Conservation (phyloP, 2,329 filamentous ascomycete species). For the Colletotrichum gloeosporioides region DNA sequence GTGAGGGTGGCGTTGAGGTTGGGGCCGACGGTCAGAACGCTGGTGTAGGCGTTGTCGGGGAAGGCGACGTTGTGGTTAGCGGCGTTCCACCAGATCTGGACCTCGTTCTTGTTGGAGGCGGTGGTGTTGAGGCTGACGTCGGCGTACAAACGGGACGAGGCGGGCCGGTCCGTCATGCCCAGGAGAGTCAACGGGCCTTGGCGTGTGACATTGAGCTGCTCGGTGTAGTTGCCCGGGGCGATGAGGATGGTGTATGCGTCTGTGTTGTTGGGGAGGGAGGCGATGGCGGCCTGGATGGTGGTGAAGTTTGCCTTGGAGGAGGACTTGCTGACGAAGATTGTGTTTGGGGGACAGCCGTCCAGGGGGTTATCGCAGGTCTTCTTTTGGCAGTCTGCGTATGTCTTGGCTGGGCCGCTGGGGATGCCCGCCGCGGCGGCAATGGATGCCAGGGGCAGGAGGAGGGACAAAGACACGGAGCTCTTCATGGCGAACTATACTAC, state of each 20-base stretch:
- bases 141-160: slow-evolving; percentile 35
- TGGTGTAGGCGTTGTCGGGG: slow-evolving; percentile 67
- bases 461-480: background rate
- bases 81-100: slow-evolving; percentile 63
- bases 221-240: slow-evolving; percentile 63
- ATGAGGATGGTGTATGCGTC: slow-evolving; percentile 62
- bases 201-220: slow-evolving; percentile 71
- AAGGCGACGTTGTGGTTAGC: slow-evolving; percentile 53
- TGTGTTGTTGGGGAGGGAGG: slow-evolving; percentile 44
- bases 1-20: slow-evolving; percentile 68
- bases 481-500: slow-evolving; percentile 9
- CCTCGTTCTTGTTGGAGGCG: slow-evolving; percentile 40
- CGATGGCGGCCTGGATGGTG: slow-evolving; percentile 45
- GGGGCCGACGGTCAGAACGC: slow-evolving; percentile 66
- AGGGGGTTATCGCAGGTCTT: slow-evolving; percentile 32
- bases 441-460: background rate
- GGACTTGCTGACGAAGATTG: slow-evolving; percentile 45
- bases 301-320: slow-evolving; percentile 39
- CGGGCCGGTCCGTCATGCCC: slow-evolving; percentile 56
- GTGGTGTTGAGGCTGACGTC: slow-evolving; percentile 47
- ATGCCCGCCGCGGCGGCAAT: background rate
- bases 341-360: slow-evolving; percentile 42
- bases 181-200: slow-evolving; percentile 65
- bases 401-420: slow-evolving; percentile 28
- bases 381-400: slow-evolving; percentile 34